These are phyloP conservation scores for Dichotomopilus funicola DNA, from an alignment of 2,329 filamentous ascomycete genomes.

Conservation along the genomic window DNA sequence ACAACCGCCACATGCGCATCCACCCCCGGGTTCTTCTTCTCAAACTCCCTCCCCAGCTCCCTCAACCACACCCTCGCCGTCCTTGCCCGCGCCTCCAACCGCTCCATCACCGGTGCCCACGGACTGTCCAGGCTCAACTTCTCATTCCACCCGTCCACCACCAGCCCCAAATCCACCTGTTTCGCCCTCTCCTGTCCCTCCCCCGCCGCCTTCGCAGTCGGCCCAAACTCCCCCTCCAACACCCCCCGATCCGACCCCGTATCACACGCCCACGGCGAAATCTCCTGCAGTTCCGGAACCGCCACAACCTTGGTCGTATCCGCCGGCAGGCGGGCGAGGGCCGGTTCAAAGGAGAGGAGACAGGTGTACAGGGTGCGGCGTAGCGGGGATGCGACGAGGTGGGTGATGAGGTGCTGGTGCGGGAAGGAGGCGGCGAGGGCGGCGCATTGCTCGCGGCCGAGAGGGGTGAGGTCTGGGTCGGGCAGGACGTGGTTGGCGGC, in stretches of 20 bases:
- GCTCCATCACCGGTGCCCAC: constrained; percentile 42
- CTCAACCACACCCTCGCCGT: constrained; percentile 54
- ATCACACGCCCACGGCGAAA: constrained; percentile 68
- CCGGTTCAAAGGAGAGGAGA: constrained; percentile 58
- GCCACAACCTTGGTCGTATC: constrained; percentile 49
- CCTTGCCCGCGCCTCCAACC: constrained; percentile 55
- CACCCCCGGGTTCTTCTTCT: constrained; percentile 31
- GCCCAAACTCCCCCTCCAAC: constrained; percentile 54
- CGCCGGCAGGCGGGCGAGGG: constrained; percentile 28
- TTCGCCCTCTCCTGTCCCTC: no score
- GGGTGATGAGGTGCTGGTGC: constrained; percentile 56
- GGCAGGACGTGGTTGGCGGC: constrained; percentile 61
- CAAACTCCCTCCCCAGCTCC: constrained; percentile 37
- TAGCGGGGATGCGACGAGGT: constrained; percentile 72
- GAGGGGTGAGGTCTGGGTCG: constrained; percentile 72
- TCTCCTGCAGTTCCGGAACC: constrained; percentile 73
- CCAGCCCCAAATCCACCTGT: constrained; percentile 54
- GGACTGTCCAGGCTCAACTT: constrained; percentile 45
- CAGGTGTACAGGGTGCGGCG: constrained; percentile 76
- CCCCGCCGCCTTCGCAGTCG: constrained; percentile 27
- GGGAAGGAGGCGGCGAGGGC: constrained; percentile 58
- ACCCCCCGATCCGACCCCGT: constrained; percentile 54
- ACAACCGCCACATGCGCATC: constrained; percentile 68
- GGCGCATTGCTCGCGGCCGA: constrained; percentile 70
- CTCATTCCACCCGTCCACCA: constrained; percentile 63